Evolutionary conservation across 2,329 filamentous ascomycete species (phyloP).

Genomic region (Cytospora paraplurivora): DNA sequence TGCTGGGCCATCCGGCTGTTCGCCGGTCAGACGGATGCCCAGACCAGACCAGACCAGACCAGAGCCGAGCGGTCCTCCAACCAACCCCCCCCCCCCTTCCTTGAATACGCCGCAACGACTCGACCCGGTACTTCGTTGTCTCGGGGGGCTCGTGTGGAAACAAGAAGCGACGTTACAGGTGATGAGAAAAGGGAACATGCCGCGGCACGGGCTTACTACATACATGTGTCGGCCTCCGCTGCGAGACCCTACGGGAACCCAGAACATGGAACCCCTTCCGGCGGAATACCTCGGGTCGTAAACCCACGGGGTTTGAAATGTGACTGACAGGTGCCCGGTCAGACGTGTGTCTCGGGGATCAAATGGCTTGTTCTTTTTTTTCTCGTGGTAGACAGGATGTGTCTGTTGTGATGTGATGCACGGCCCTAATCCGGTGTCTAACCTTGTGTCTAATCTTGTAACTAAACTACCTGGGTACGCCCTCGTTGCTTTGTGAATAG

Average conservation of each 20-base stretch:
- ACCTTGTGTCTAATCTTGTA: slow-evolving; percentile 1
- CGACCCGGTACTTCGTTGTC: too few relatives aligned
- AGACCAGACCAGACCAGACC: too few relatives aligned
- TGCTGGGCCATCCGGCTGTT: too few relatives aligned
- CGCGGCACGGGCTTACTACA: too few relatives aligned
- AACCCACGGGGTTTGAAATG: slow-evolving; percentile 8
- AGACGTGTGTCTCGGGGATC: not conserved
- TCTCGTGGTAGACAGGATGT: slow-evolving; percentile 8
- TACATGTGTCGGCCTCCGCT: not conserved
- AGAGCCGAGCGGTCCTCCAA: too few relatives aligned
- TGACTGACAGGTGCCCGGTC: slow-evolving; percentile 16
- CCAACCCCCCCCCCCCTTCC: too few relatives aligned
- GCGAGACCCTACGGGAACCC: slow-evolving; percentile 5
- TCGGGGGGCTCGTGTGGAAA: not conserved
- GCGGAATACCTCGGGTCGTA: slow-evolving; percentile 1
- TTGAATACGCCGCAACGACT: too few relatives aligned
- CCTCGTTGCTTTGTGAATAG: not conserved
- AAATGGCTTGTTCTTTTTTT: slow-evolving; percentile 6
- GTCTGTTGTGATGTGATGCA: slow-evolving; percentile 11
- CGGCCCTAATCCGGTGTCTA: slow-evolving; percentile 11
- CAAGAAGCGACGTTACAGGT: slow-evolving; percentile 1
- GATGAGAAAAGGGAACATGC: not conserved
- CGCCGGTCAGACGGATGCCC: too few relatives aligned
- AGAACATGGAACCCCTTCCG: not conserved
- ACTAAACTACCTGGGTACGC: not conserved